phyloP scores from a whole-genome alignment of 2,329 filamentous ascomycete genomes.

The Diaporthe helianthi region DNA sequence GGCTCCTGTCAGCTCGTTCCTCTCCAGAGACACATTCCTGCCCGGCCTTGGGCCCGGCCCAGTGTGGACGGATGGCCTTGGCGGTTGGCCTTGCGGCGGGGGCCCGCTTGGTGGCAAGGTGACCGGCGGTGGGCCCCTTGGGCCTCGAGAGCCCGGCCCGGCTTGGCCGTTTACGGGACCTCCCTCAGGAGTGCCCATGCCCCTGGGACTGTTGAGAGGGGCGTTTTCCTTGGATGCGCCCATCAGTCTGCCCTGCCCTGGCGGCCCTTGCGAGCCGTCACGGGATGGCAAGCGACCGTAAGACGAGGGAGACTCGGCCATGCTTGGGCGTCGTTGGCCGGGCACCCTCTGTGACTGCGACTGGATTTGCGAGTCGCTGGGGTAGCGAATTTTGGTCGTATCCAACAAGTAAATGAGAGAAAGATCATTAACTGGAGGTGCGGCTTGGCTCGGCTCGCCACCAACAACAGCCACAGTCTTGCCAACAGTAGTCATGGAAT shows the following conservation, averaged over 20 bases:
- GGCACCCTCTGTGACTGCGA: constrained; percentile 40
- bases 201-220: constrained; percentile 46
- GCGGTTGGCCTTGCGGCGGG: constrained; percentile 62
- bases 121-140: constrained; percentile 47
- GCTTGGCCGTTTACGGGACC: constrained; percentile 44
- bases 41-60: constrained; percentile 49
- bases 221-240: constrained; percentile 45
- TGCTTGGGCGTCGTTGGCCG: constrained; percentile 43
- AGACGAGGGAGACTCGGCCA: constrained; percentile 40
- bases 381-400: constrained; percentile 95
- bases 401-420: constrained; percentile 91
- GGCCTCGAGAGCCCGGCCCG: constrained; percentile 48
- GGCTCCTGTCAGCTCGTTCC: constrained; percentile 43
- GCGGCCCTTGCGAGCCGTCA: constrained; percentile 59
- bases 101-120: constrained; percentile 54
- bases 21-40: constrained; percentile 59
- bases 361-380: constrained; percentile 70
- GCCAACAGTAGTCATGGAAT: constrained; percentile 95
- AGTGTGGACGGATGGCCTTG: constrained; percentile 54
- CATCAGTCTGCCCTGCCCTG: constrained; percentile 58
- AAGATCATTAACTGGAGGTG: constrained; percentile 81
- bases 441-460: constrained; percentile 90
- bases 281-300: constrained; percentile 51
- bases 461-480: constrained; percentile 93
- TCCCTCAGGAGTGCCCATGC: constrained; percentile 49